These are phyloP conservation scores for Syzygium malaccense DNA, from an alignment of 441 rosid species.

Conservation along the genomic window DNA sequence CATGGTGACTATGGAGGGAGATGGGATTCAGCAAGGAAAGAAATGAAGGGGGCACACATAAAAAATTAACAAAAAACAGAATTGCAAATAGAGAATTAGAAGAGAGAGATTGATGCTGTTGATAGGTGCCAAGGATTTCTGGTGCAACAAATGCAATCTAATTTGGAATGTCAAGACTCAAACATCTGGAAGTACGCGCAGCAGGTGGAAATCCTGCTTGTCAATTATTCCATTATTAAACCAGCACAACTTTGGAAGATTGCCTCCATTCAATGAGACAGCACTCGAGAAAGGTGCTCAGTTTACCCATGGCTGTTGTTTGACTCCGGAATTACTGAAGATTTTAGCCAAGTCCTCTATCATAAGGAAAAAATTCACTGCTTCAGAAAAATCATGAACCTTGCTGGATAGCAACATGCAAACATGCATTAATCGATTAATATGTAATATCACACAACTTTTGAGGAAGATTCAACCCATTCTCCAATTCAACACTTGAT, in stretches of 20 bases:
- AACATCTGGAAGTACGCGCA: background rate
- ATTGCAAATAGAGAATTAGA: background rate
- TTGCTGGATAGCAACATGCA: background rate
- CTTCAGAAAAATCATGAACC: background rate
- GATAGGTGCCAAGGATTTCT: background rate
- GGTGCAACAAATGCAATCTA: background rate
- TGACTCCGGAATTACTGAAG: background rate
- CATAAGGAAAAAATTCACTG: background rate
- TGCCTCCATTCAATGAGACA: background rate
- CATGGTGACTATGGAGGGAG: no score
- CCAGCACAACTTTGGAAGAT: background rate
- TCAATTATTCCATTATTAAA: background rate
- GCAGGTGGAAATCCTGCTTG: background rate
- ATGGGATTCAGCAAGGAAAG: no score
- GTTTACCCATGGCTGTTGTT: background rate
- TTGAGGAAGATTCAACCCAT: background rate
- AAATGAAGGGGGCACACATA: no score
- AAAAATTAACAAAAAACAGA: no score
- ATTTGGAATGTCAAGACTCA: background rate
- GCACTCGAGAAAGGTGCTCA: background rate
- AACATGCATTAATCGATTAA: no score
- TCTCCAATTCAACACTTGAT: background rate
- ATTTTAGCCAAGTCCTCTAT: background rate
- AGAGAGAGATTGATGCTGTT: background rate
- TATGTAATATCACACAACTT: background rate